These are phyloP conservation scores for Leishmania guyanensis DNA, from an alignment of 208 protist genomes.

Conservation along the genomic window DNA sequence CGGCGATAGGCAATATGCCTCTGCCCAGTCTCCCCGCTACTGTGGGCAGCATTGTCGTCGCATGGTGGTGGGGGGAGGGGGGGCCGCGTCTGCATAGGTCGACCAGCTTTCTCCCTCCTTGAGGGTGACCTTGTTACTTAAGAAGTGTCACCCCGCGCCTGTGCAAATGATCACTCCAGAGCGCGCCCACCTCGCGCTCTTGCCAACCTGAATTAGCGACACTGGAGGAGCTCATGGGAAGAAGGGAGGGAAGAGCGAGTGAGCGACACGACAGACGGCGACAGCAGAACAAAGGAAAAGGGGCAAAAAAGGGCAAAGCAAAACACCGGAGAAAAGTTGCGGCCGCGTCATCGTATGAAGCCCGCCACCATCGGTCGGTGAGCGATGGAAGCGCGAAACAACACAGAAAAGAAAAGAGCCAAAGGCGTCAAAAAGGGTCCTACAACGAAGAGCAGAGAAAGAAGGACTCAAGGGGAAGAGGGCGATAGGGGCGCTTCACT, in stretches of 20 bases:
- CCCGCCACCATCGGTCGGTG: not conserved
- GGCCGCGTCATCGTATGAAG: not conserved
- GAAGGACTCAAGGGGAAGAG: not conserved
- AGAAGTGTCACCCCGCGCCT: not conserved
- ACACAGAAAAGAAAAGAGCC: not conserved
- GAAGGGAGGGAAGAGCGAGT: not conserved
- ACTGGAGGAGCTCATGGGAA: not conserved
- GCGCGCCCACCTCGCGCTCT: not conserved
- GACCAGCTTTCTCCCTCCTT: not conserved
- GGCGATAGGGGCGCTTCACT: not conserved
- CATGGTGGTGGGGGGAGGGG: not conserved
- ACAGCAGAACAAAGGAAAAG: not conserved
- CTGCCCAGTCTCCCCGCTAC: not conserved
- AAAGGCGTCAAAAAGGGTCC: not conserved
- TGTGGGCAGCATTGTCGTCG: not conserved
- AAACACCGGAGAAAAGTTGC: not conserved
- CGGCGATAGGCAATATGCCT: not conserved
- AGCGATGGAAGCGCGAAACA: not conserved
- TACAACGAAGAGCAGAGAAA: not conserved
- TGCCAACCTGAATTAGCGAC: not conserved
- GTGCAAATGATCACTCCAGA: not conserved
- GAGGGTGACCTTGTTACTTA: not conserved
- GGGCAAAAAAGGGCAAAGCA: not conserved
- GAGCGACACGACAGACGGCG: not conserved
- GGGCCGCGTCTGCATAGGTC: not conserved